phyloP scores from a whole-genome alignment of 306 rosid species.

The Trifolium repens region DNA sequence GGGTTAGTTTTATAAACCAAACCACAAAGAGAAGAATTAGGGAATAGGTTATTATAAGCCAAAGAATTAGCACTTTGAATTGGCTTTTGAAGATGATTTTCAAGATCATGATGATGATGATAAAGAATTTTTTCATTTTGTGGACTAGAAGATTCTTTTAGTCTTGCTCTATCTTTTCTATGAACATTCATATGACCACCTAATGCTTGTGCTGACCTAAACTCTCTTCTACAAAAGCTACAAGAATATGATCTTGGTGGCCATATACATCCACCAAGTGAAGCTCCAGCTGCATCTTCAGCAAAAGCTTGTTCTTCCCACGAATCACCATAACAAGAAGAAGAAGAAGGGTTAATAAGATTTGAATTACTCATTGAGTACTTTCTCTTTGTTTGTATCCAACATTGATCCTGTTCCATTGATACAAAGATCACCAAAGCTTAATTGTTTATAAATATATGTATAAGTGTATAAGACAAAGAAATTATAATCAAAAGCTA shows the following conservation, averaged over 20 bases:
- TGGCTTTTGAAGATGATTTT: background rate
- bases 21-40: constrained; percentile 62
- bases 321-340: constrained; percentile 56
- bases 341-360: constrained; percentile 27
- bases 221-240: constrained; percentile 89
- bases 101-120: constrained; percentile 4
- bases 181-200: constrained; percentile 99
- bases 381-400: constrained; percentile 73
- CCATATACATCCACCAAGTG: constrained; percentile 90
- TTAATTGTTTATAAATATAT: too few species aligned
- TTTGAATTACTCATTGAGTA: constrained; percentile 42
- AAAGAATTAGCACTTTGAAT: background rate
- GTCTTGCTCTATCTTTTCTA: constrained; percentile 86
- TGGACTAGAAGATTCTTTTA: constrained; percentile 58
- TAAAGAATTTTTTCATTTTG: constrained; percentile 34
- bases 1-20: constrained; percentile 64
- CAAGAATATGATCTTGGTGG: constrained; percentile 95
- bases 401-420: constrained; percentile 73
- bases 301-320: constrained; percentile 99
- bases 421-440: constrained; percentile 28
- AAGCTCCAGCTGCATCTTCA: constrained; percentile 66
- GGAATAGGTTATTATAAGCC: constrained; percentile 39
- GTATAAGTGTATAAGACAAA: background rate
- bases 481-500: constrained; percentile 36
- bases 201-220: constrained; percentile 91